A percentile compares a stretch with the other conserved stretches of the same genome.
Evolutionary conservation across 345 rosid species (phyloP).

Genomic region (Gossypium longicalyx): DNA sequence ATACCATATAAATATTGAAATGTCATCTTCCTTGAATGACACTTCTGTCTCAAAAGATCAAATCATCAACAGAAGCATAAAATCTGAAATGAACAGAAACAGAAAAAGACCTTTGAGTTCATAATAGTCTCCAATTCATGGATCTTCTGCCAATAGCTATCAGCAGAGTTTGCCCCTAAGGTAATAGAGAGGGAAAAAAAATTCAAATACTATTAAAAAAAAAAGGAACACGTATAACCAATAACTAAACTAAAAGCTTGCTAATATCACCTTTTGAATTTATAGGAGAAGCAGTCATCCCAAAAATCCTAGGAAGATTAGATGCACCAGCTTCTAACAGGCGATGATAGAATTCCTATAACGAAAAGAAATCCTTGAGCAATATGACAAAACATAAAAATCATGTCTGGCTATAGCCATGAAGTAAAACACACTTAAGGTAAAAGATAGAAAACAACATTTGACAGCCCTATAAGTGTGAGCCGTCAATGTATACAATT

Average conservation of each 20-base stretch:
- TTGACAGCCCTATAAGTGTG: no score
- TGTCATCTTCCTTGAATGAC: background rate
- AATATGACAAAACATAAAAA: no score
- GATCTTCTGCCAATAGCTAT: conserved; percentile 52
- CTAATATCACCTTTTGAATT: conserved; percentile 61
- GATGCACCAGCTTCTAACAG: conserved; percentile 26
- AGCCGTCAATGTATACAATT: no score
- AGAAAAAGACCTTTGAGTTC: conserved; percentile 71
- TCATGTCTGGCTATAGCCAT: no score
- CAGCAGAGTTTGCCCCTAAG: conserved; percentile 40
- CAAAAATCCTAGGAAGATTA: conserved; percentile 70
- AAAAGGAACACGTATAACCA: conserved; percentile 7
- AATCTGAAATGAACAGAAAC: background rate
- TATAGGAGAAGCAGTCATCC: conserved; percentile 93
- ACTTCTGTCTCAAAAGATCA: background rate
- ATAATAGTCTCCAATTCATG: conserved; percentile 59
- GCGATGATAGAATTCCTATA: conserved; percentile 79
- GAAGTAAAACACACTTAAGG: no score
- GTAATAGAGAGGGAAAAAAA: conserved; percentile 1
- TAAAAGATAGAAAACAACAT: no score
- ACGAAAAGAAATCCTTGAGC: conserved; percentile 5
- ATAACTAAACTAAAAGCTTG: conserved; percentile 12
- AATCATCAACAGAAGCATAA: background rate
- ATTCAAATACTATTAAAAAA: background rate
- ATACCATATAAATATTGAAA: background rate